These are phyloP conservation scores for Microsporum canis DNA, from an alignment of 2,329 filamentous ascomycete species.

Conservation along the genomic window DNA sequence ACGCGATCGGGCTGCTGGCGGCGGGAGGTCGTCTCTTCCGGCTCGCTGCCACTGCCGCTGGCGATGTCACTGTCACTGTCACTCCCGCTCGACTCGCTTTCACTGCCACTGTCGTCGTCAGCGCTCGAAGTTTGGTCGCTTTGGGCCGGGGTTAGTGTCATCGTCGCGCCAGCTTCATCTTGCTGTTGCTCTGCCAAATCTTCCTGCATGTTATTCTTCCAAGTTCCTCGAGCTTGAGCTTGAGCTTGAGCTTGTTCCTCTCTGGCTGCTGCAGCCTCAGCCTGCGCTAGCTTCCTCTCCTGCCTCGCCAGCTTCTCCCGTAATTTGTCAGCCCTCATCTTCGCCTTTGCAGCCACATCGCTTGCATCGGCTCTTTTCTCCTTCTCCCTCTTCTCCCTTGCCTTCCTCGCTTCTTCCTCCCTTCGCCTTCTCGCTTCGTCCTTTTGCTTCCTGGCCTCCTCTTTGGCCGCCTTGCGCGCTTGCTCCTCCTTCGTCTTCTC, in stretches of 20 bases:
- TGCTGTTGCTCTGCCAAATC: no score
- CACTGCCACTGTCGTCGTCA: constrained; percentile 11
- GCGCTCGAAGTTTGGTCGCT: constrained; percentile 20
- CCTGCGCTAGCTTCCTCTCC: constrained; percentile 41
- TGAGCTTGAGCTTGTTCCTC: neutral
- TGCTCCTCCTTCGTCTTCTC: constrained; percentile 29
- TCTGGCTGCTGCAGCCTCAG: constrained; percentile 24
- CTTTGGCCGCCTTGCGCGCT: constrained; percentile 49
- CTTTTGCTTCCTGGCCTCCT: constrained; percentile 47
- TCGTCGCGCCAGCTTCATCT: neutral
- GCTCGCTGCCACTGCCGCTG: constrained; percentile 16
- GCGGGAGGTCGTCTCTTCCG: constrained; percentile 33
- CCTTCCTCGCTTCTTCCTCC: constrained; percentile 22
- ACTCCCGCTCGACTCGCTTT: neutral
- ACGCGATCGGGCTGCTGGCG: constrained; percentile 31
- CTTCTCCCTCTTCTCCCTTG: constrained; percentile 16
- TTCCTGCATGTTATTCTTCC: no score
- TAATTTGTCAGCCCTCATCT: constrained; percentile 32
- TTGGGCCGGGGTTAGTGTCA: constrained; percentile 21
- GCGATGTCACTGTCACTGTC: neutral
- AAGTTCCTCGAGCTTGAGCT: neutral
- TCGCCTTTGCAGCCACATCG: constrained; percentile 28
- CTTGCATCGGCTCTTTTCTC: constrained; percentile 21
- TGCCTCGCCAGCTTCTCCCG: constrained; percentile 51
- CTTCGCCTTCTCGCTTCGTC: constrained; percentile 23